A percentile compares a stretch with the other conserved stretches of the same genome.
phyloP scores from a whole-genome alignment of 768 basidiomycete species.

The Dioszegia aurantiaca region DNA sequence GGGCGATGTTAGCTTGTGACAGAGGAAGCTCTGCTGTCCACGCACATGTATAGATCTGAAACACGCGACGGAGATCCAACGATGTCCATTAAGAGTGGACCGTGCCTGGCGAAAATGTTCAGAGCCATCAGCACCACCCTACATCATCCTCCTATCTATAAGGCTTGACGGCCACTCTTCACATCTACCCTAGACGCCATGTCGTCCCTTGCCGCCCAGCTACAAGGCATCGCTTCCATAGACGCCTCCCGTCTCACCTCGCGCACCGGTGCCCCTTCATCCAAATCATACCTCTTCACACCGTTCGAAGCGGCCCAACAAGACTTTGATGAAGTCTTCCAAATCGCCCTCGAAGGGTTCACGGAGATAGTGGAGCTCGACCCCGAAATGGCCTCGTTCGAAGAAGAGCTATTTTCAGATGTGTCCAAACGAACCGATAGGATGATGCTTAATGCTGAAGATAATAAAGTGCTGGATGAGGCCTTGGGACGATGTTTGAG shows the following conservation, averaged over 20 bases:
- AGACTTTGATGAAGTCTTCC: constrained; percentile 81
- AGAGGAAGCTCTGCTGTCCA: neutral
- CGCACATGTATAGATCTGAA: neutral
- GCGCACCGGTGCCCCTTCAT: constrained; percentile 58
- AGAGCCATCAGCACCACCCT: neutral
- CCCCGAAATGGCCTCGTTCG: constrained; percentile 61
- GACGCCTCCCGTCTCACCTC: constrained; percentile 68
- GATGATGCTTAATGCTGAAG: constrained; percentile 67
- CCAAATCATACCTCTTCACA: constrained; percentile 84
- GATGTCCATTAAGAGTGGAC: constrained; percentile 8
- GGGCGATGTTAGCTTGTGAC: too few species aligned
- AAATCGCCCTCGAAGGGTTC: constrained; percentile 75
- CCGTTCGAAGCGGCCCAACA: constrained; percentile 76
- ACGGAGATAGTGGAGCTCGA: constrained; percentile 67
- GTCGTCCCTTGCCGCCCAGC: constrained; percentile 71
- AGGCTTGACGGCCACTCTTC: neutral
- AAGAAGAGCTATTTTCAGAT: constrained; percentile 75
- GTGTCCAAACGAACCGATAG: constrained; percentile 71
- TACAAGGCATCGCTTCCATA: constrained; percentile 73
- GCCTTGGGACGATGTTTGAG: constrained; percentile 64
- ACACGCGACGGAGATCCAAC: constrained; percentile 1
- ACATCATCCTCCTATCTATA: neutral
- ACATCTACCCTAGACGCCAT: neutral
- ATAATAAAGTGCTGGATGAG: constrained; percentile 63
- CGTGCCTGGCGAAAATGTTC: constrained; percentile 11